Evolutionary conservation across 257 asterid species (phyloP).

Genomic region (Rauvolfia tetraphylla): DNA sequence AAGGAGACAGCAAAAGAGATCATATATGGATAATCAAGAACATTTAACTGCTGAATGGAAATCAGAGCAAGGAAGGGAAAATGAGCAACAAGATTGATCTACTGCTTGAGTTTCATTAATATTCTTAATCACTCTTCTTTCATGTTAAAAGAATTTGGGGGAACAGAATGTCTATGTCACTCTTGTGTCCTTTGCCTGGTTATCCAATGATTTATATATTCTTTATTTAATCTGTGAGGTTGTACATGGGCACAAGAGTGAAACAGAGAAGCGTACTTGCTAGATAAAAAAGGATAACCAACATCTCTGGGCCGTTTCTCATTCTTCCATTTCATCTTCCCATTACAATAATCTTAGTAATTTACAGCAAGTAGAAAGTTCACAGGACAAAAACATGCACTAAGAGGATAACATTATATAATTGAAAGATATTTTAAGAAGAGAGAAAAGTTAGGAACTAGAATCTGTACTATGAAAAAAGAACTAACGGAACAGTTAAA

Average conservation of each 20-base stretch:
- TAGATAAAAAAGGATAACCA: neutral
- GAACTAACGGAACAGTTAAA: neutral
- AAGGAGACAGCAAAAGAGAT: conserved; percentile 4
- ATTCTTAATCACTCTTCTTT: neutral
- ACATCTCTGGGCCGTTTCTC: neutral
- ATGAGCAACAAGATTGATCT: neutral
- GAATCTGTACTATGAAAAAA: neutral
- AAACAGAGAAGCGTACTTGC: neutral
- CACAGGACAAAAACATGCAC: neutral
- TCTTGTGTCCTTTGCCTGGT: neutral
- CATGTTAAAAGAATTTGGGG: neutral
- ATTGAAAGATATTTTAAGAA: neutral
- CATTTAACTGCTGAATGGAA: neutral
- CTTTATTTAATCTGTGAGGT: neutral
- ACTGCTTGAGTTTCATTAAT: neutral
- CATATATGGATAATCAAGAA: neutral
- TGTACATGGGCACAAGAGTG: neutral
- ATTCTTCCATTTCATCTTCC: neutral
- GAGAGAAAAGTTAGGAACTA: neutral
- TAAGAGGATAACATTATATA: neutral
- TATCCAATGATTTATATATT: neutral
- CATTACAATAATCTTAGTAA: neutral
- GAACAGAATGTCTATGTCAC: neutral
- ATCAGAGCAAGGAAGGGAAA: neutral
- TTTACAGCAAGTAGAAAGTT: neutral